Percentiles rank a stretch among this genome's conserved stretches.
Evolutionary conservation across 495 filamentous ascomycete genomes (phyloP).

Genomic region (Daldinia childiae): DNA sequence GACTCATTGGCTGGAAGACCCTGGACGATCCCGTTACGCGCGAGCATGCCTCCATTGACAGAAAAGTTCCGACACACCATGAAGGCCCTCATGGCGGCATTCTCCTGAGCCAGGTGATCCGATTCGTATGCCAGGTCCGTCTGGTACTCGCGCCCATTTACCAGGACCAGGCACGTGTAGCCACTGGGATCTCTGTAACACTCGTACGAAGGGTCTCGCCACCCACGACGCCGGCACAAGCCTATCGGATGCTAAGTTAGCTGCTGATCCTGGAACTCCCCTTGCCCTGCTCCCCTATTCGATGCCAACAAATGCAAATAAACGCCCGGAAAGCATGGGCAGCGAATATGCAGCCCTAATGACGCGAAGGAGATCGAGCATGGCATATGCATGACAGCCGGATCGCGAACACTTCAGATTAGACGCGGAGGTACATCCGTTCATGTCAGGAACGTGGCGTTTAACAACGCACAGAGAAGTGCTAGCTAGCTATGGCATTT

Average conservation of each 20-base stretch:
- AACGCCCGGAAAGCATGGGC: slow-evolving; percentile 33
- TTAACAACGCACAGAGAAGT: slow-evolving; percentile 20
- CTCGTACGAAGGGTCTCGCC: slow-evolving; percentile 93
- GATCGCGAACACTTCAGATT: slow-evolving; percentile 48
- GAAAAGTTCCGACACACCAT: slow-evolving; percentile 99
- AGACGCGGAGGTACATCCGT: slow-evolving; percentile 35
- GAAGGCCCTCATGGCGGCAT: slow-evolving; percentile 95
- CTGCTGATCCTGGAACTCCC: slow-evolving; percentile 48
- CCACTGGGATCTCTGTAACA: slow-evolving; percentile 75
- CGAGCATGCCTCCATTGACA: slow-evolving; percentile 93
- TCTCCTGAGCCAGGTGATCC: slow-evolving; percentile 86
- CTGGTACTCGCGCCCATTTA: slow-evolving; percentile 97
- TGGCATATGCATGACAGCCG: slow-evolving; percentile 58
- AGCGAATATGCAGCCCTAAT: slow-evolving; percentile 45
- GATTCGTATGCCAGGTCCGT: slow-evolving; percentile 85
- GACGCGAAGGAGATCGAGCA: slow-evolving; percentile 50
- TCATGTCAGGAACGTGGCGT: slow-evolving; percentile 45
- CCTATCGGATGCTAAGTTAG: slow-evolving; percentile 69
- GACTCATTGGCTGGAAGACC: slow-evolving; percentile 75
- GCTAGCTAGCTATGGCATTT: slow-evolving; percentile 25
- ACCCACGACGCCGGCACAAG: slow-evolving; percentile 94
- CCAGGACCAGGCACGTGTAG: slow-evolving; percentile 89
- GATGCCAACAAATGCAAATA: slow-evolving; percentile 48
- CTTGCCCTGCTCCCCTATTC: slow-evolving; percentile 31
- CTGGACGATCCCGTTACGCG: slow-evolving; percentile 83